Conservation (phyloP, 768 basidiomycete genomes). For the Kwoniella europaea region DNA sequence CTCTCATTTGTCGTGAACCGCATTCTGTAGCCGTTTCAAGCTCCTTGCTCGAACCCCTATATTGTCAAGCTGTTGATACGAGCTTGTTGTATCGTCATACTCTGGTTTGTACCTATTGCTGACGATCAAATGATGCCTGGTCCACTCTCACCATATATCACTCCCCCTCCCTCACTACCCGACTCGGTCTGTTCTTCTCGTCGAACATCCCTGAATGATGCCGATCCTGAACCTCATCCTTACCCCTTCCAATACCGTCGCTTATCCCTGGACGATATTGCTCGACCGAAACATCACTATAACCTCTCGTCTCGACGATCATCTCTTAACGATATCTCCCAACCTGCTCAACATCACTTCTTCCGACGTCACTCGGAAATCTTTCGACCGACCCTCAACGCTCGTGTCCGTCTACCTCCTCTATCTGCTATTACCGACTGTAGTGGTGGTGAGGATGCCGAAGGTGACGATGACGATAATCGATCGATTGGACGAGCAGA, state of each 20-base stretch:
- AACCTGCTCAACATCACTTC: neutral
- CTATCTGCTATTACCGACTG: neutral
- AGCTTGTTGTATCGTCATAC: neutral
- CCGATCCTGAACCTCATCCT: neutral
- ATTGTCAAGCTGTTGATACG: too few species aligned
- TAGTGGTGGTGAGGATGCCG: conserved; percentile 16
- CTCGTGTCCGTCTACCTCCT: conserved; percentile 5
- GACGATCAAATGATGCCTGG: conserved; percentile 8
- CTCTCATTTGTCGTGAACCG: too few species aligned
- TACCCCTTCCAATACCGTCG: conserved; percentile 3
- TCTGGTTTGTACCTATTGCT: neutral
- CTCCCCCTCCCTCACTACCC: conserved; percentile 43
- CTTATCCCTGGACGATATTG: neutral
- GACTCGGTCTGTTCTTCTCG: neutral
- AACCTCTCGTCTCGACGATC: conserved; percentile 1
- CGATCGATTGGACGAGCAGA: conserved; percentile 21
- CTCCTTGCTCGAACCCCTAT: too few species aligned
- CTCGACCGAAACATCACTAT: neutral
- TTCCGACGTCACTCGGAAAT: conserved; percentile 1
- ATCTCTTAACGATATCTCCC: neutral
- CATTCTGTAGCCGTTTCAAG: too few species aligned
- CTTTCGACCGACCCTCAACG: neutral
- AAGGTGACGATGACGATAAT: conserved; percentile 17
- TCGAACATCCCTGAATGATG: neutral
- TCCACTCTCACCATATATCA: conserved; percentile 30